Conservation (phyloP, 169 alveolate species). For the Toxoplasma gondii region DNA sequence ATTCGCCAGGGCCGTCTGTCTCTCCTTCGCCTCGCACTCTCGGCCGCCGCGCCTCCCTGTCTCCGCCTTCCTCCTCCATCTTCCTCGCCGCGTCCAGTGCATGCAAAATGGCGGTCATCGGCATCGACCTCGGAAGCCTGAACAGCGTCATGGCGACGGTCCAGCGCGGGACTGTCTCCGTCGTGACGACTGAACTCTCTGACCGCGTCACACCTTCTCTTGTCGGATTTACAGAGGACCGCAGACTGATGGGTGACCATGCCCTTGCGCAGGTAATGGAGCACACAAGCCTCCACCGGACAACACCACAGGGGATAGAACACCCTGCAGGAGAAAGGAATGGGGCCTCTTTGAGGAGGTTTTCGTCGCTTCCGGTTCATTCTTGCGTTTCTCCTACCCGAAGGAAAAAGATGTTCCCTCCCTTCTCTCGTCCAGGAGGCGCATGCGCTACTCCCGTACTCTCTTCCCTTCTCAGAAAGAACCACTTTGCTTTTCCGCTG, state of each 20-base stretch:
- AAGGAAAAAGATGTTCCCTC: no score
- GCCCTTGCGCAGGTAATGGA: slow-evolving; percentile 82
- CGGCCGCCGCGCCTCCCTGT: neutral
- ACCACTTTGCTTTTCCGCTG: no score
- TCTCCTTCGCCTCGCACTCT: neutral
- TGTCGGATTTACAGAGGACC: slow-evolving; percentile 90
- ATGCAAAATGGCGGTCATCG: slow-evolving; percentile 82
- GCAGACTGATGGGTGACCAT: slow-evolving; percentile 94
- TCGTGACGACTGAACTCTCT: slow-evolving; percentile 94
- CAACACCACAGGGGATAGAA: slow-evolving; percentile 8
- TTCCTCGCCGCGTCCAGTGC: neutral
- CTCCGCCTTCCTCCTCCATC: neutral
- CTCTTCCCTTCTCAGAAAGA: no score
- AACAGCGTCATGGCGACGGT: slow-evolving; percentile 96
- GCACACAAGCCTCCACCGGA: slow-evolving; percentile 25
- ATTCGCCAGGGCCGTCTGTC: neutral
- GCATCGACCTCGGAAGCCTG: slow-evolving; percentile 97
- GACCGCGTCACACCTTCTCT: slow-evolving; percentile 94
- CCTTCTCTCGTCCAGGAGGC: no score
- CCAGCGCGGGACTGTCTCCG: slow-evolving; percentile 93
- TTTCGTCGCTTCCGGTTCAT: no score
- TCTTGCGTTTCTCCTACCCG: no score
- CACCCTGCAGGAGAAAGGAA: neutral
- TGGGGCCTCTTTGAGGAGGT: neutral
- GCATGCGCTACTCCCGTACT: no score